These are phyloP conservation scores for Kalmanozyma brasiliensis DNA, from an alignment of 1,284 basidiomycete species.

Conservation along the genomic window DNA sequence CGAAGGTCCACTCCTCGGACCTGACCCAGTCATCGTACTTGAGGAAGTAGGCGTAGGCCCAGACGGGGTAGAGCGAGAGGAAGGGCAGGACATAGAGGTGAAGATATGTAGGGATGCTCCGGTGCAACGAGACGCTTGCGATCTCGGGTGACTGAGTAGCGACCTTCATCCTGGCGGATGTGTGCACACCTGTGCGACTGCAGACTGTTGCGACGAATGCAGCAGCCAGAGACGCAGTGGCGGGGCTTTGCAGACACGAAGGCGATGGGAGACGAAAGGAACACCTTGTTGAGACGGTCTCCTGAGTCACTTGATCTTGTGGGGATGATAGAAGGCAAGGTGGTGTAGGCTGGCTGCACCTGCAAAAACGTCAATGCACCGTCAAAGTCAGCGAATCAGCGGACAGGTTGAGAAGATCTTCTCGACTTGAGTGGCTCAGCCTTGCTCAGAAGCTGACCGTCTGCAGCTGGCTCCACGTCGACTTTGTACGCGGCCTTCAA, in stretches of 20 bases:
- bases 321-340: constrained; percentile 4
- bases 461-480: constrained; percentile 32
- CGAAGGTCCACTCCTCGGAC: constrained; percentile 76
- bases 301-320: constrained; percentile 19
- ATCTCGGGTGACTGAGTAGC: constrained; percentile 87
- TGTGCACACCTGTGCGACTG: constrained; percentile 25
- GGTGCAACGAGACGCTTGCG: constrained; percentile 80
- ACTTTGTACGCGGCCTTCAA: constrained; percentile 29
- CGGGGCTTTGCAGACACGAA: not conserved
- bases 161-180: constrained; percentile 37
- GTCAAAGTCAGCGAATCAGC: not conserved
- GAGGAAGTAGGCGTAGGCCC: constrained; percentile 90
- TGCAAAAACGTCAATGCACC: too few relatives aligned
- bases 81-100: constrained; percentile 88
- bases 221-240: constrained; percentile 10
- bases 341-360: not conserved
- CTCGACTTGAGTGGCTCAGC: too few relatives aligned
- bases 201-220: constrained; percentile 10
- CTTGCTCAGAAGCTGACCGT: not conserved
- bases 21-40: constrained; percentile 79
- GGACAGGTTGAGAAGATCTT: constrained; percentile 24
- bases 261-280: constrained; percentile 1
- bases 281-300: constrained; percentile 14
- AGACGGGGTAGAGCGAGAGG: constrained; percentile 83
- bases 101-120: constrained; percentile 79